Percentiles rank a stretch among this genome's conserved stretches.
These are phyloP conservation scores for Ascoidea rubescens DNA, from an alignment of 805 yeast species.

Conservation along the genomic window DNA sequence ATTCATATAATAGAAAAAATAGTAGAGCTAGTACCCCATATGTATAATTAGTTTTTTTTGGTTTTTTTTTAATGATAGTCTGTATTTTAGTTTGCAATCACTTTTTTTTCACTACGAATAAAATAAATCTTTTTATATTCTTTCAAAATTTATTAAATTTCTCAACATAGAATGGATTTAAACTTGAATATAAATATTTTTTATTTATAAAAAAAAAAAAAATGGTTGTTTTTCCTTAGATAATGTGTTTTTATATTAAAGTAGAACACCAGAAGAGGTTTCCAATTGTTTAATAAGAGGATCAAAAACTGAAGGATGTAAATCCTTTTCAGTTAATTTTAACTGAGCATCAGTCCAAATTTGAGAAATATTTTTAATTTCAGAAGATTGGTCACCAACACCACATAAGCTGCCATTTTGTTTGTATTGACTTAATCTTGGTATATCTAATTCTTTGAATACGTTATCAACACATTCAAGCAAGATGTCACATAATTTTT, in stretches of 20 bases:
- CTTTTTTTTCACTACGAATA: no score
- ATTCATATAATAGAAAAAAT: no score
- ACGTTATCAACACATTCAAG: slow-evolving; percentile 71
- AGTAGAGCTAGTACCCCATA: no score
- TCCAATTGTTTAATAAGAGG: slow-evolving; percentile 52
- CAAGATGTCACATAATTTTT: slow-evolving; percentile 61
- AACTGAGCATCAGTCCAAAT: slow-evolving; percentile 85
- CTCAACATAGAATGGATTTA: no score
- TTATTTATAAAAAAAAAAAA: not conserved
- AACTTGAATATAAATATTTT: no score
- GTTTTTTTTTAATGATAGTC: no score
- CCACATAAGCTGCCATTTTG: slow-evolving; percentile 81
- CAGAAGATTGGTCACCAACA: slow-evolving; percentile 43
- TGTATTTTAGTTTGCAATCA: no score
- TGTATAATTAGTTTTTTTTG: no score
- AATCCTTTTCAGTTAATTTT: slow-evolving; percentile 41
- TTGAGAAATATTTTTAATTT: slow-evolving; percentile 35
- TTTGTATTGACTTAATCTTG: slow-evolving; percentile 69
- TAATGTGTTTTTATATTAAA: no score
- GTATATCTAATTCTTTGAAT: slow-evolving; percentile 59
- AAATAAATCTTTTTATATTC: no score
- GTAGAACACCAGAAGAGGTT: slow-evolving; percentile 48
- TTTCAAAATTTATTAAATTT: no score
- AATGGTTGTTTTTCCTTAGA: not conserved
- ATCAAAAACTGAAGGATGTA: slow-evolving; percentile 52